Conservation (phyloP, 2,329 filamentous ascomycete genomes). For the Microcyclospora pomicola region DNA sequence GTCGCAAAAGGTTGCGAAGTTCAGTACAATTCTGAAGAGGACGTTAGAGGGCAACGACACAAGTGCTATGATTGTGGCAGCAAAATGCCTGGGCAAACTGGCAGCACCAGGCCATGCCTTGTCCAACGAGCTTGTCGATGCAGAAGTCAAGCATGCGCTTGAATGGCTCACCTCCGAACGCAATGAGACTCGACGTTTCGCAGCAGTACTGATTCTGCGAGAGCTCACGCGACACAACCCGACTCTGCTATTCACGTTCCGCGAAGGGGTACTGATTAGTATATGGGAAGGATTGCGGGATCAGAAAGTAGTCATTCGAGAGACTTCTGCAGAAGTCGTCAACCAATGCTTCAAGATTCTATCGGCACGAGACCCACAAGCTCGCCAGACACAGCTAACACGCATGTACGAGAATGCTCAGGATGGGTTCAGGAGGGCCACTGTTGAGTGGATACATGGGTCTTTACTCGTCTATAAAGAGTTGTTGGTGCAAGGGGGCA, state of each 20-base stretch:
- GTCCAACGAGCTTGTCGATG: conserved; percentile 90
- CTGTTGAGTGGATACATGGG: conserved; percentile 83
- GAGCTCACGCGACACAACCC: conserved; percentile 87
- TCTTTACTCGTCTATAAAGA: conserved; percentile 87
- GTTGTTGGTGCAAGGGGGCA: conserved; percentile 82
- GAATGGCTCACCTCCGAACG: conserved; percentile 95
- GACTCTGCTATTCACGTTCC: conserved; percentile 89
- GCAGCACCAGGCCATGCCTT: conserved; percentile 85
- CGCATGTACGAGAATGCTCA: conserved; percentile 82
- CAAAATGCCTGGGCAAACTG: conserved; percentile 75
- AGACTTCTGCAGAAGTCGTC: conserved; percentile 82
- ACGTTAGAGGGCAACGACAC: conserved; percentile 85
- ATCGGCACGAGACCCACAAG: conserved; percentile 74
- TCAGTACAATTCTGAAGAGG: conserved; percentile 76
- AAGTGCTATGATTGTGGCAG: conserved; percentile 78
- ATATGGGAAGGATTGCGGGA: conserved; percentile 93
- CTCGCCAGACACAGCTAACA: conserved; percentile 76
- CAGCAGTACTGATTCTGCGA: conserved; percentile 77
- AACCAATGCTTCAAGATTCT: conserved; percentile 95
- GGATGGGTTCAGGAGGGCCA: conserved; percentile 62
- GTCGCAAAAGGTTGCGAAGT: conserved; percentile 84
- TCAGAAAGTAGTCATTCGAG: conserved; percentile 76
- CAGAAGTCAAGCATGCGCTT: conserved; percentile 87
- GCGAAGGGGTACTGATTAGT: conserved; percentile 87
- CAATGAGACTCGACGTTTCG: conserved; percentile 84